phyloP scores from a whole-genome alignment of 768 basidiomycete species.

The Tylopilus sp. region DNA sequence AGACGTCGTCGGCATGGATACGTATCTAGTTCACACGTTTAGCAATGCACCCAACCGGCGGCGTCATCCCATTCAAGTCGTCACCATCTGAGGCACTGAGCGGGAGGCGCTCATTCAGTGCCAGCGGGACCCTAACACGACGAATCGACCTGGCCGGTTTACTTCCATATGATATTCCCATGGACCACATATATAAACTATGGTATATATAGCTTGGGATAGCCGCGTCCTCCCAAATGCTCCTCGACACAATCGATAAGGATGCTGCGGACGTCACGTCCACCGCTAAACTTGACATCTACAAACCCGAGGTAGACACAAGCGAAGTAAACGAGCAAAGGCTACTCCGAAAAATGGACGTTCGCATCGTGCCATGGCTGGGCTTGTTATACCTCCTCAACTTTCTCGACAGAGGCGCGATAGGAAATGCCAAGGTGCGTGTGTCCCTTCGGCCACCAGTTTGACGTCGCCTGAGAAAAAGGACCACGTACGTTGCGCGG shows the following conservation, averaged over 20 bases:
- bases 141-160: background rate
- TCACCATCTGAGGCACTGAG: background rate
- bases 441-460: slow-evolving; percentile 2
- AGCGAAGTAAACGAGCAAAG: slow-evolving; percentile 51
- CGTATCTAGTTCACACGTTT: slow-evolving; percentile 43
- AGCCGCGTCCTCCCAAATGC: background rate
- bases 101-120: background rate
- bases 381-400: slow-evolving; percentile 70
- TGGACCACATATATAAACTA: background rate
- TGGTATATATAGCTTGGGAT: background rate
- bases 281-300: slow-evolving; percentile 24
- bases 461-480: background rate
- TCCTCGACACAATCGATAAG: background rate
- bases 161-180: background rate
- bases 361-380: slow-evolving; percentile 73
- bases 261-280: background rate
- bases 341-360: slow-evolving; percentile 57
- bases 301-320: slow-evolving; percentile 50
- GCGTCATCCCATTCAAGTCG: background rate
- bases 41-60: background rate
- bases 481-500: background rate
- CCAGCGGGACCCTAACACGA: too few species aligned
- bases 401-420: slow-evolving; percentile 59
- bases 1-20: slow-evolving; percentile 56
- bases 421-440: slow-evolving; percentile 71